Evolutionary conservation across 2,329 filamentous ascomycete genomes (phyloP).

Genomic region (Catunica adiposa): DNA sequence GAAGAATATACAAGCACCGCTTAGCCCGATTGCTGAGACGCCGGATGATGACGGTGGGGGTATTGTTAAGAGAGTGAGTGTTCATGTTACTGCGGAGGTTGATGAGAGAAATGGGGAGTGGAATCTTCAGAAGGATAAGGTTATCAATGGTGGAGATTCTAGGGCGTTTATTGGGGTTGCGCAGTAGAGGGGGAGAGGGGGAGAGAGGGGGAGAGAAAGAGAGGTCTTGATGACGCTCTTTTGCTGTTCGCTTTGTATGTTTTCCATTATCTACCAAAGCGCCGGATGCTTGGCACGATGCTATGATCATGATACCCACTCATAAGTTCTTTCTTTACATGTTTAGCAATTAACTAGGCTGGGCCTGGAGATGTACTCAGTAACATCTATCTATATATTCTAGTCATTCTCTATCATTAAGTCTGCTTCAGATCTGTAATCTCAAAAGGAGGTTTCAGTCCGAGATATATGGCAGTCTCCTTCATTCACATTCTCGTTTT

Average conservation of each 20-base stretch:
- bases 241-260: not conserved
- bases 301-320: slow-evolving; percentile 2
- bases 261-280: not conserved
- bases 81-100: slow-evolving; percentile 10
- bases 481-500: no score
- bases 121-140: slow-evolving; percentile 4
- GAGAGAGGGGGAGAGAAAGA: no score
- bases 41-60: not conserved
- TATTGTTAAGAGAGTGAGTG: slow-evolving; percentile 14
- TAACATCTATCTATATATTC: not conserved
- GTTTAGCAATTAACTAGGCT: not conserved
- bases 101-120: not conserved
- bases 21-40: slow-evolving; percentile 4
- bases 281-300: not conserved
- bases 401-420: no score
- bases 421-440: no score
- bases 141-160: slow-evolving; percentile 2
- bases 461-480: no score
- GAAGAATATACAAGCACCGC: not conserved
- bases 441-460: no score
- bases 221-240: not conserved
- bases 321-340: not conserved
- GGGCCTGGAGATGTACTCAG: not conserved
- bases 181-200: not conserved
- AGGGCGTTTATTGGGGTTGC: not conserved